Evolutionary conservation across 495 filamentous ascomycete genomes (phyloP), one percentile per base, ranked within the genome.

Genomic region (Talaromyces liani): DNA sequence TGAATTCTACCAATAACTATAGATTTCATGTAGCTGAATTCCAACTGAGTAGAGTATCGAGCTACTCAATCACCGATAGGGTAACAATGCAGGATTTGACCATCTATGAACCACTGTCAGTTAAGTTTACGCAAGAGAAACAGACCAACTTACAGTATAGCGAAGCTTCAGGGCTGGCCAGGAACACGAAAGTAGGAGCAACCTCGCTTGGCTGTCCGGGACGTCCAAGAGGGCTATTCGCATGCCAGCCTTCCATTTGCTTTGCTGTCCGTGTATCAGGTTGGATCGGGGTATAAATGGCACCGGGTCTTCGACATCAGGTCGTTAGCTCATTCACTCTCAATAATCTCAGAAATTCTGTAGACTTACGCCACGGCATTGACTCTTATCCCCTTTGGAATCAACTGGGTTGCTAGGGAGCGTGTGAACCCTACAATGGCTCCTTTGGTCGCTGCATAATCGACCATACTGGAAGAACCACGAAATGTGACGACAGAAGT

Each of bases 161-260:
- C 45, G 80, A 75, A 45, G 81, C 75, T 64, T 86, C 83, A 57
- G 75, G 69, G 57, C 79, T 80, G 0, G 85, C 85, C 63, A 88
- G 66, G 66, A 88, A 88, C 1, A 88, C 80, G 71, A 81, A 88
- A 49, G 79, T 83, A 6, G 85, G 81, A 5, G 84, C 86, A 62
- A 87, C 79, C 70, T 90, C 85, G 60, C 79, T 82, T 5, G 85
- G 86, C 74, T 87, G 79, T 2, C 84, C 85, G 3, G 84, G 77
- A 18, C 83, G 72, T 4, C 80, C 80, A 29, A 87, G 66, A 39
- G 75, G 70, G 18, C 68, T 69, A 65, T 75, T 71, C 0, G 62
- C 18, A 22, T 71, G 65, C 29, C 80, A 84, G 18, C 70, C 74
- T 55, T 86, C 78, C 79, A 86, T 85, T 64, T 81, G 70, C 64